Conservation (phyloP, 305 asterid species). For the Petunia hybrid region DNA sequence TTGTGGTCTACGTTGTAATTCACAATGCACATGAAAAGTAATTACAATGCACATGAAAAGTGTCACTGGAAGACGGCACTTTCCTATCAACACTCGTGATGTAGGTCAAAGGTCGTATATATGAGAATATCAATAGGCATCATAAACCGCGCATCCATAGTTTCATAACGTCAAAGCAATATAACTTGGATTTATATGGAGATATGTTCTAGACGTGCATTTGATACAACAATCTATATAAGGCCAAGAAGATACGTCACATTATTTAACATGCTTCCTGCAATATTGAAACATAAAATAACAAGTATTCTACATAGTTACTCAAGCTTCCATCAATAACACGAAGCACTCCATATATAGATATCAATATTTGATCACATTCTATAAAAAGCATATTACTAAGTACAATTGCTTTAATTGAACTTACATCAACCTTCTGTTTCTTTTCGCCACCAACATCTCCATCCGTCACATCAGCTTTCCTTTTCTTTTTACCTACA, state of each 20-base stretch:
- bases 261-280: constrained; percentile 22
- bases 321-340: background rate
- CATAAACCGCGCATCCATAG: background rate
- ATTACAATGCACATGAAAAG: background rate
- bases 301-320: background rate
- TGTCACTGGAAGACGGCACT: background rate
- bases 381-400: background rate
- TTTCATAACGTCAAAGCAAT: constrained; percentile 8
- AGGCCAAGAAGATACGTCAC: background rate
- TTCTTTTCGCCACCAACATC: constrained; percentile 50
- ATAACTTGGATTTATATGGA: background rate
- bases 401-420: constrained; percentile 22
- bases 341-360: background rate
- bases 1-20: background rate
- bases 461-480: constrained; percentile 39
- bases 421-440: constrained; percentile 64
- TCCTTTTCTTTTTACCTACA: constrained; percentile 58
- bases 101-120: background rate
- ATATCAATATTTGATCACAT: background rate
- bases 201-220: constrained; percentile 16
- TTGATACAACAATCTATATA: background rate
- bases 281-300: constrained; percentile 28
- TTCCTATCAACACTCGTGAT: background rate
- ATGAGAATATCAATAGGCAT: background rate
- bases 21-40: background rate